Evolutionary conservation across 257 asterid genomes (phyloP), one percentile per base, ranked within the genome.

Genomic region (Solanum stenotomum): DNA sequence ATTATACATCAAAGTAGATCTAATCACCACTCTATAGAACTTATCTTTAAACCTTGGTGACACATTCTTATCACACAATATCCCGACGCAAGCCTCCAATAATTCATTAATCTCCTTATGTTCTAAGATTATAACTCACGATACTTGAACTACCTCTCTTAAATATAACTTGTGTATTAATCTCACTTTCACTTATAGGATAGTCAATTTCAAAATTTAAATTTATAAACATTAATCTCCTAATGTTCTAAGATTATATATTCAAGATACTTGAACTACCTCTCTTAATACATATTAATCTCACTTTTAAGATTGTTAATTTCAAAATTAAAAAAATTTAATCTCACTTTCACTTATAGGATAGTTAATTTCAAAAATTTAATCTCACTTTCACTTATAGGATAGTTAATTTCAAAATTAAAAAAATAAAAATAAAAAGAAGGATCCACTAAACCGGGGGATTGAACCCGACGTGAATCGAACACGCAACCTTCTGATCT

Each of bases 401-500:
- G 5, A 44, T 44, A 12, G 52, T 44, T 44, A 42, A 11, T 42
- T 42, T 42, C 49, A 42, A 42, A 42, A 42, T 42, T 42, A 42
- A 42, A 42, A 42, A 44, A 9, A 40, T 46, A 0, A 12, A 44
- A 44, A 44, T 4, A 68, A 13, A 25, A 68, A 5, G 8, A 5
- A 13, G 33, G 98, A 96, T 94, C 97, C 98, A 95, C 96, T 40
- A 93, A 95, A 93, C 83, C 38, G 42, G 88, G 89, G 90, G 7
- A 5, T 89, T 94, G 98, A 97, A 94, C 98, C 99, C 94, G 98
- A 94, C 98, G 99, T 92, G 96, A 97, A 94, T 96, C 99, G 98
- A 97, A 97, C 98, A 95, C 96, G 96, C 99, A 96, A 96, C 98
- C 98, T 93, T 94, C 98, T 94, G 96, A 96, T 94, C 98, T 96